These are phyloP conservation scores for Leishmania guyanensis DNA, from an alignment of 208 protist species.

Conservation along the genomic window DNA sequence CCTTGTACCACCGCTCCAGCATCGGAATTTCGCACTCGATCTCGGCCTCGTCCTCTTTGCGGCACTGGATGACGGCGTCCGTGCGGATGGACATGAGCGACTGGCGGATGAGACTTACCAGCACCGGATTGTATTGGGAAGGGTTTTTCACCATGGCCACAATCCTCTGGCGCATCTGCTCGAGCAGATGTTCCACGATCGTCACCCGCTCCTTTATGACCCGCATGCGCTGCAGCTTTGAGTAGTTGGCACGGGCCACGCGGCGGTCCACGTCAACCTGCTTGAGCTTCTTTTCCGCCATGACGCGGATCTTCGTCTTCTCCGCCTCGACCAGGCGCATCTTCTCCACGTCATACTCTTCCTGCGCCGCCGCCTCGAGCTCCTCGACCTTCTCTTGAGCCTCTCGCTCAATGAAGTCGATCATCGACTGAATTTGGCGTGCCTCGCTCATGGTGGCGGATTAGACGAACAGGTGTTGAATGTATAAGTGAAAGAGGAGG, in stretches of 20 bases:
- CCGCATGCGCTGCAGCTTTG: slow-evolving; percentile 78
- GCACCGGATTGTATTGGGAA: slow-evolving; percentile 55
- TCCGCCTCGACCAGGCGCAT: slow-evolving; percentile 87
- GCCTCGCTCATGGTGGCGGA: slow-evolving; percentile 77
- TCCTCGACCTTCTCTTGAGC: slow-evolving; percentile 92
- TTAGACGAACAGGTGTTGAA: background rate
- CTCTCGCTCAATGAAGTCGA: slow-evolving; percentile 94
- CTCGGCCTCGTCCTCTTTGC: slow-evolving; percentile 69
- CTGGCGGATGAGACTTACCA: slow-evolving; percentile 72
- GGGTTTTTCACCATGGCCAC: slow-evolving; percentile 56
- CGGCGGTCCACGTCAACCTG: slow-evolving; percentile 85
- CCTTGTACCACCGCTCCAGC: slow-evolving; percentile 70
- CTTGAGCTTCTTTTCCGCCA: slow-evolving; percentile 78
- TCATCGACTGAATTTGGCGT: slow-evolving; percentile 93
- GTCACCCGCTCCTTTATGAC: slow-evolving; percentile 83
- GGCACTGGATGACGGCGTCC: slow-evolving; percentile 70
- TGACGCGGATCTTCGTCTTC: slow-evolving; percentile 83
- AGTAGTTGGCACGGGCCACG: slow-evolving; percentile 85
- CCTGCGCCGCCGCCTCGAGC: slow-evolving; percentile 85
- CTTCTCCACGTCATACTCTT: slow-evolving; percentile 92
- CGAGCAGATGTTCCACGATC: slow-evolving; percentile 79
- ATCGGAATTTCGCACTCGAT: slow-evolving; percentile 53
- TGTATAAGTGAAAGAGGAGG: background rate
- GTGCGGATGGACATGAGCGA: slow-evolving; percentile 74
- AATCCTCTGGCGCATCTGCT: slow-evolving; percentile 68